phyloP scores from a whole-genome alignment of 2,329 filamentous ascomycete species.

The Aspergillus cejpii region DNA sequence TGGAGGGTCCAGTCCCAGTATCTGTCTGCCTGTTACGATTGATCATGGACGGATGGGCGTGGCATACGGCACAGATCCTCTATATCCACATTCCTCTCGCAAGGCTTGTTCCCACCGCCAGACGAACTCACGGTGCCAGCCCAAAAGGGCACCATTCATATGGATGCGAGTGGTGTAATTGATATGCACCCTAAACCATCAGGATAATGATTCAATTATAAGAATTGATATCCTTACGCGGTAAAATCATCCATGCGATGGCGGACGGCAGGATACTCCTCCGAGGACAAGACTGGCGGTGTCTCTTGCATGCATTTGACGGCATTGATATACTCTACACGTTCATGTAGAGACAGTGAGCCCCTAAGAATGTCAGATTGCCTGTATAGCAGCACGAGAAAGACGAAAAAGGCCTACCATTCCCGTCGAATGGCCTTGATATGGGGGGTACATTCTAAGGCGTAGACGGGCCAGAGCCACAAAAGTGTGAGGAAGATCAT shows the following conservation, averaged over 20 bases:
- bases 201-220: not conserved
- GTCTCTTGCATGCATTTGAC: slow-evolving; percentile 5
- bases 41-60: not conserved
- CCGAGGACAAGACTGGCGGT: not conserved
- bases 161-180: slow-evolving; percentile 9
- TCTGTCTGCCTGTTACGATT: not conserved
- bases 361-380: not conserved
- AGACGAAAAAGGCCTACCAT: not conserved
- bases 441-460: not conserved
- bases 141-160: slow-evolving; percentile 4
- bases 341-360: not conserved
- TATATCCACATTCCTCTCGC: slow-evolving; percentile 8
- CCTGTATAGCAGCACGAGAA: not conserved
- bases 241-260: slow-evolving; percentile 5
- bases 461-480: not conserved
- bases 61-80: slow-evolving; percentile 5
- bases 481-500: not conserved
- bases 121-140: slow-evolving; percentile 11
- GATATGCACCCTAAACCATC: not conserved
- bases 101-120: slow-evolving; percentile 8
- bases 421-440: not conserved
- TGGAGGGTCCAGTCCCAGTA: slow-evolving; percentile 8
- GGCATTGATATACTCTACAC: slow-evolving; percentile 1
- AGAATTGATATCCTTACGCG: not conserved
- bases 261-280: slow-evolving; percentile 1